These are phyloP conservation scores for Pythium aphanidermatum DNA, from an alignment of 352 stramenopile species.

Conservation along the genomic window DNA sequence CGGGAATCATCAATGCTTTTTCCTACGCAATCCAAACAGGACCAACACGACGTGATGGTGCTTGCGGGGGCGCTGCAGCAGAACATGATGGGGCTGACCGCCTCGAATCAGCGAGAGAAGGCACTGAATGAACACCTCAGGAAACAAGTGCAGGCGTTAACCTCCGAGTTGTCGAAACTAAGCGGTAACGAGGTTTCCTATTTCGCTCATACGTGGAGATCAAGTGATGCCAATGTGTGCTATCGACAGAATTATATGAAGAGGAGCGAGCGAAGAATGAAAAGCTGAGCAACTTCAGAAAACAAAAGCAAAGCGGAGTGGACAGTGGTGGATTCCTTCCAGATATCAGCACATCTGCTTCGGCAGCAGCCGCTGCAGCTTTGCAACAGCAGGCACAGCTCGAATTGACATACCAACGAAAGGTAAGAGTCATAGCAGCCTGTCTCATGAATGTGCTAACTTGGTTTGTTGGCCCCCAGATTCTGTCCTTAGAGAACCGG, in stretches of 20 bases:
- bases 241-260: conserved; percentile 37
- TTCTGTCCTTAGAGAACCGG: conserved; percentile 52
- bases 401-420: conserved; percentile 57
- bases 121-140: conserved; percentile 29
- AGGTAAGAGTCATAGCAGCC: conserved; percentile 21
- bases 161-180: conserved; percentile 21
- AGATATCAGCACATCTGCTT: conserved; percentile 27
- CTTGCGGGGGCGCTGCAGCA: conserved; percentile 35
- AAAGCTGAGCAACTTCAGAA: conserved; percentile 23
- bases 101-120: conserved; percentile 45
- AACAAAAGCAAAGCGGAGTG: conserved; percentile 18
- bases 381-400: conserved; percentile 67
- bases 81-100: conserved; percentile 37
- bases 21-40: conserved; percentile 19
- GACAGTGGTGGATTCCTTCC: conserved; percentile 27
- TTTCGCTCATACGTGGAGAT: no score
- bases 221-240: no score
- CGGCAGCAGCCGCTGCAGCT: conserved; percentile 23
- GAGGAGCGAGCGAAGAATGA: conserved; percentile 46
- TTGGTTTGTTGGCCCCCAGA: conserved; percentile 14
- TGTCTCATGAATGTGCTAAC: neutral
- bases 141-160: conserved; percentile 31
- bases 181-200: no score
- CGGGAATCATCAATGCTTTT: conserved; percentile 18
- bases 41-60: conserved; percentile 21